These are phyloP conservation scores for Ceratobasidium sp. DNA, from an alignment of 1,284 basidiomycete species.

Conservation along the genomic window DNA sequence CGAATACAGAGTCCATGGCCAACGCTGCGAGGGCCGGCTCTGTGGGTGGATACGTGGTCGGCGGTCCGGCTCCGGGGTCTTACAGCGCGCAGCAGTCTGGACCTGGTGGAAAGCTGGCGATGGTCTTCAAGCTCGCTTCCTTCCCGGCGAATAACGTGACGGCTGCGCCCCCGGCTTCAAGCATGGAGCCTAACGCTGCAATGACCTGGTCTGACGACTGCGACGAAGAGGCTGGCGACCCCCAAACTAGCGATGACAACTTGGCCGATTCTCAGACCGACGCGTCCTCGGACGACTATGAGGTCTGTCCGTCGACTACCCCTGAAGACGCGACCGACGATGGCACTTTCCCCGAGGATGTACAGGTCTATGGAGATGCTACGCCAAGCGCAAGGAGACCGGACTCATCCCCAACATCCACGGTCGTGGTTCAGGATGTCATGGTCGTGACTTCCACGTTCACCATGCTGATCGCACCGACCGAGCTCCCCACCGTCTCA, in stretches of 20 bases:
- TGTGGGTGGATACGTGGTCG: slow-evolving; percentile 22
- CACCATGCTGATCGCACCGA: slow-evolving; percentile 25
- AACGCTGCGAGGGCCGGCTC: not conserved
- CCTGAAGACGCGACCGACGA: not conserved
- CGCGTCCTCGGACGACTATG: slow-evolving; percentile 3
- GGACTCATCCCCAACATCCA: not conserved
- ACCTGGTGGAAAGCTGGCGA: slow-evolving; percentile 1
- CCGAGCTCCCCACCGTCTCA: not conserved
- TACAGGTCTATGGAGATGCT: slow-evolving; percentile 1
- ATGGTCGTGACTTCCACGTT: slow-evolving; percentile 27
- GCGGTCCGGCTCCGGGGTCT: not conserved
- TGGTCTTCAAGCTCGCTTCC: slow-evolving; percentile 24
- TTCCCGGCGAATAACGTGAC: not conserved
- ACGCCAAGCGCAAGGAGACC: not conserved
- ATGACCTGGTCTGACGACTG: slow-evolving; percentile 1
- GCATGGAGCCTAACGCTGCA: not conserved
- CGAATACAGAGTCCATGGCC: not conserved
- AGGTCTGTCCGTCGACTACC: not conserved
- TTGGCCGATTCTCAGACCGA: not conserved
- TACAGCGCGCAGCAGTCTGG: not conserved
- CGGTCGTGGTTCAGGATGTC: not conserved
- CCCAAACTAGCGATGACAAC: not conserved
- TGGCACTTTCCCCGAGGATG: not conserved
- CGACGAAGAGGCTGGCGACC: slow-evolving; percentile 1
- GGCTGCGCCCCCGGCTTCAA: not conserved